Conservation (phyloP, 805 yeast genomes). For the Sporopachydermia lactativora region DNA sequence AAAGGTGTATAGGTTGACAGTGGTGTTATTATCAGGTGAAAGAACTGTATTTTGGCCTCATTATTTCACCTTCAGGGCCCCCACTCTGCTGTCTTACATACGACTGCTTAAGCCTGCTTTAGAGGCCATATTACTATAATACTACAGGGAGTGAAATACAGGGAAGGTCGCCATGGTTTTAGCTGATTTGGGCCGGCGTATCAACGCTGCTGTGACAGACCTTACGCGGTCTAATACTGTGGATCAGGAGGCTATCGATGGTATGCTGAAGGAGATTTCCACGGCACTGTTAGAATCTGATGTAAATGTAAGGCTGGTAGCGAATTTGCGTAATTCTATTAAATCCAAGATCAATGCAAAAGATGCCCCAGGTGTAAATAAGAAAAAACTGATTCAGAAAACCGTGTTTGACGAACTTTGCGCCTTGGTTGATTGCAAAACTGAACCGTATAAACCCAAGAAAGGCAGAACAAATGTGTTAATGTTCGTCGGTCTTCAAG, state of each 20-base stretch:
- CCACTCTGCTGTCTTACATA: too few species aligned
- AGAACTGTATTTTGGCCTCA: too few species aligned
- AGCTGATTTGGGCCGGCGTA: conserved; percentile 67
- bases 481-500: conserved; percentile 97
- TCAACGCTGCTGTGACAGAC: conserved; percentile 57
- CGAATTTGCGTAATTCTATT: conserved; percentile 59
- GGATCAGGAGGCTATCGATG: conserved; percentile 51
- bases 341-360: conserved; percentile 39
- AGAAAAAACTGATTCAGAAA: conserved; percentile 73
- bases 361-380: conserved; percentile 41
- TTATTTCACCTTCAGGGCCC: too few species aligned
- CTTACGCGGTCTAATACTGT: conserved; percentile 41
- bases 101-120: too few species aligned
- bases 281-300: conserved; percentile 89
- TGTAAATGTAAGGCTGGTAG: conserved; percentile 78
- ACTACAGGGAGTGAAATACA: too few species aligned
- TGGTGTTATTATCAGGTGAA: too few species aligned
- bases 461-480: conserved; percentile 69
- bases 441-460: conserved; percentile 63
- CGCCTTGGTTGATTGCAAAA: conserved; percentile 58
- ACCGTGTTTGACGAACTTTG: conserved; percentile 90
- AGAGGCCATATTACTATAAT: too few species aligned
- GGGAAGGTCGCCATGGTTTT: too few species aligned
- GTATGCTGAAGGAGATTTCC: conserved; percentile 75
- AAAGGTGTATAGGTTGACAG: too few species aligned